Base-by-base conservation (phyloP, 2,329 filamentous ascomycete genomes). In the Xylariaceae sp. region DNA sequence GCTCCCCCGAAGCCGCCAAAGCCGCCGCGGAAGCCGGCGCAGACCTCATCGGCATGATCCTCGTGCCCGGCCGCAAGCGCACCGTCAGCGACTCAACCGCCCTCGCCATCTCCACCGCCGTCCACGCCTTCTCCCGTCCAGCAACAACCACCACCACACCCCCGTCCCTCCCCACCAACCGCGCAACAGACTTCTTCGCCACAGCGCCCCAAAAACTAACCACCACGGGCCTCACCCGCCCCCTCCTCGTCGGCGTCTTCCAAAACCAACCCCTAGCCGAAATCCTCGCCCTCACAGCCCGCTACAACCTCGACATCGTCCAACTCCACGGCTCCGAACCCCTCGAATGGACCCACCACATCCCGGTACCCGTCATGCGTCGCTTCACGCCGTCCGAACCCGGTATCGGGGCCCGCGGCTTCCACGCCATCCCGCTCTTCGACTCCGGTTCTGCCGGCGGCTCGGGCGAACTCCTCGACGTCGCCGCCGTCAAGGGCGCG, bases 251-350 rank as follows among this genome's bases (percentile, higher is more conserved):
- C 4, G 94, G 94, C 58, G 93, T 99, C 1, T 99, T 99, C 77
- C 88, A 90, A 68, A 89, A 97, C 72, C 93, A 97, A 71, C 85
- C 93, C 0, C 79, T 99, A 8, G 83, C 85, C 42, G 91, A 96
- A 67, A 81, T 99, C 5, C 79, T 97, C 54, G 82, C 87, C 63
- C 85, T 93, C 72, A 89, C 95, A 68, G 84, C 84, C 64, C 79
- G 86, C 10, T 86, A 96, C 65, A 80, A 82, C 51, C 83, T 99
- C 49, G 94, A 99, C 71, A 77, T 96, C 56, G 90, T 99, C 5
- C 94, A 99, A 72, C 82, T 99, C 1, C 94, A 99, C 71, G 95
- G 94, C 7, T 82, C 88, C 51, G 95, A 99, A 72, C 93, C 94
- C 2, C 70, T 97, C 3, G 94, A 99, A 72, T 99, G 93, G 92